These are phyloP conservation scores for Tolypocladium ophioglossoides DNA, from an alignment of 2,329 filamentous ascomycete species.

Conservation along the genomic window DNA sequence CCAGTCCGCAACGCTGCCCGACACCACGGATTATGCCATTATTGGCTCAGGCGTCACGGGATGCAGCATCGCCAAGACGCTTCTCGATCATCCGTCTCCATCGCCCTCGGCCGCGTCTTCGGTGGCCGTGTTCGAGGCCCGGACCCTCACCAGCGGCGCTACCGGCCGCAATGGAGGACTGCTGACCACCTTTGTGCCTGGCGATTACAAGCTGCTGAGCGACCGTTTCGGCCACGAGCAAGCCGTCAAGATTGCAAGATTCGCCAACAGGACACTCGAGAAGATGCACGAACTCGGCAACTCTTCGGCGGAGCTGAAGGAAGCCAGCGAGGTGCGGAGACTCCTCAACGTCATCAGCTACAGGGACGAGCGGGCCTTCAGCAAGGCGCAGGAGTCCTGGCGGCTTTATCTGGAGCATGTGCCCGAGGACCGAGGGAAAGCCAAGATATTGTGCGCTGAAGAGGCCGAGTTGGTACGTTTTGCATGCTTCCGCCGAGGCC, in stretches of 20 bases:
- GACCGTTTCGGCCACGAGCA: constrained; percentile 17
- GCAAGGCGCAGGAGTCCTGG: not conserved
- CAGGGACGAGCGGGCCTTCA: constrained; percentile 8
- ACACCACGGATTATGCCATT: constrained; percentile 11
- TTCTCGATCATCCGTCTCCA: constrained; percentile 9
- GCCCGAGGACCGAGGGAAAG: constrained; percentile 8
- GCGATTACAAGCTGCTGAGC: constrained; percentile 23
- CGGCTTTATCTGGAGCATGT: constrained; percentile 6
- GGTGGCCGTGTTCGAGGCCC: constrained; percentile 11
- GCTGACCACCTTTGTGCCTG: constrained; percentile 21
- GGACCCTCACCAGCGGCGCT: constrained; percentile 16
- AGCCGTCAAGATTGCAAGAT: constrained; percentile 30
- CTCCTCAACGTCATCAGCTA: constrained; percentile 11
- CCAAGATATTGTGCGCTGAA: not conserved
- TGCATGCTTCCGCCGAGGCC: not conserved
- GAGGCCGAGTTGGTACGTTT: not conserved
- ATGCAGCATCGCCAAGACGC: constrained; percentile 13
- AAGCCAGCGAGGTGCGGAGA: constrained; percentile 9
- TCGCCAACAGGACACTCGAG: constrained; percentile 28
- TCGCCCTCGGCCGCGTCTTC: not conserved
- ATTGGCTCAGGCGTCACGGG: constrained; percentile 22
- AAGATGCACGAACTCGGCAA: constrained; percentile 8
- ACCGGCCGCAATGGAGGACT: constrained; percentile 20
- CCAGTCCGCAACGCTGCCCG: constrained; percentile 11
- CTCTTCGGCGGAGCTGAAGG: constrained; percentile 6